phyloP scores from a whole-genome alignment of 164 flowering plant genomes.

The Sedum album region DNA sequence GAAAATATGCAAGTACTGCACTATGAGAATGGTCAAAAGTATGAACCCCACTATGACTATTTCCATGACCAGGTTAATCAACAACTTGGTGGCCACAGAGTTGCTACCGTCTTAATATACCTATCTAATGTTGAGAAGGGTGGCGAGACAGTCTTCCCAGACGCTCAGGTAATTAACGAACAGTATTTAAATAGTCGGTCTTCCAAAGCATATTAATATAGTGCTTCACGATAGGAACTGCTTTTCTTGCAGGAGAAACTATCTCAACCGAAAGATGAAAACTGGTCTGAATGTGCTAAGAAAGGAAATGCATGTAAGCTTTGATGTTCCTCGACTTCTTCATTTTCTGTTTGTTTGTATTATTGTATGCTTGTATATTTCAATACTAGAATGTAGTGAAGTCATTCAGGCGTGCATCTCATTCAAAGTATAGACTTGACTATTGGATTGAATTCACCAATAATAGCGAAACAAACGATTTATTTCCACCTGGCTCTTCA shows the following conservation, averaged over 20 bases:
- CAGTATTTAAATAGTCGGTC: too few species aligned
- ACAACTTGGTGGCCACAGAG: conserved; percentile 54
- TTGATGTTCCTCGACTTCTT: background rate
- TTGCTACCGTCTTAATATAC: conserved; percentile 81
- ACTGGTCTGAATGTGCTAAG: conserved; percentile 73
- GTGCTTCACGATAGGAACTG: background rate
- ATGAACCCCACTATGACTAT: conserved; percentile 71
- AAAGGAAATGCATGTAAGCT: conserved; percentile 64
- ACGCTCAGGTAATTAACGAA: conserved; percentile 54
- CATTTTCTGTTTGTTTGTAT: background rate
- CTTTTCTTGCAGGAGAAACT: conserved; percentile 27
- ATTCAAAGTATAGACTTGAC: background rate
- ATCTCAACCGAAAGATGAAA: conserved; percentile 44
- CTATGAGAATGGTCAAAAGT: conserved; percentile 63
- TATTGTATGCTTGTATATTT: background rate
- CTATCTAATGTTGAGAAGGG: conserved; percentile 59
- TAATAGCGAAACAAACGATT: background rate
- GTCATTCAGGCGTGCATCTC: background rate
- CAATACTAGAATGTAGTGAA: background rate
- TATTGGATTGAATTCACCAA: background rate
- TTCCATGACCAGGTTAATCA: conserved; percentile 55
- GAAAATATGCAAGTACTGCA: conserved; percentile 62
- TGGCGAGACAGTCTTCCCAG: conserved; percentile 78
- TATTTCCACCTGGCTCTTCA: background rate
- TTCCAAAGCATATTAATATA: background rate